Evolutionary conservation across 768 basidiomycete genomes (phyloP), one percentile per base, ranked within the genome.

Genomic region (Amylocystis lapponica): DNA sequence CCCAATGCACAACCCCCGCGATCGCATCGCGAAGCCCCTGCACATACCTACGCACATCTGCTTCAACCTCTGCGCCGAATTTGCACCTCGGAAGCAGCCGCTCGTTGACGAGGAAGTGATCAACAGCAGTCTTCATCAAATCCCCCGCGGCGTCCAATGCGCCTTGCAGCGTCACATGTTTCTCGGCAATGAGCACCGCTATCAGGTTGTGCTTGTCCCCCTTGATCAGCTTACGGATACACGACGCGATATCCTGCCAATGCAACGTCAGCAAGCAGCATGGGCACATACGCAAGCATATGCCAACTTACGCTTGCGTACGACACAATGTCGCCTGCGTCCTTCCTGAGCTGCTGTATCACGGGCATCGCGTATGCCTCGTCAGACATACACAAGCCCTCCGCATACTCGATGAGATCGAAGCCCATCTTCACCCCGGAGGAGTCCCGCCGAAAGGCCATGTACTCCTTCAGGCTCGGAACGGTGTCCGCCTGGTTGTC

Each of bases 1-100:
- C 46, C 81, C 81, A 83, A 50, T 82, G 73, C n/a, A 78, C 51
- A n/a, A 65, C 67, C 7, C 81, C 81, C 3, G 71, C 66, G 29
- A 83, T 67, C 48, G 70, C 76, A 46, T 81, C 75, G 27, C 72
- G 71, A 22, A 83, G 56, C 6, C 72, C 73, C n/a, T 62, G 70
- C 22, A 76, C 59, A 50, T 76, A 79, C 4, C 51, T 58, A 17
- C 51, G 53, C 21, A 60, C 56, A 39, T 68, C 64, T 36, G 34
- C 48, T 38, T 54, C 49, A 41, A 60, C 45, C 20, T 45, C 41
- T 19, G 30, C 46, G 13, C 41, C 46, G n/a, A n/a, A n/a, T n/a
- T n/a, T n/a, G n/a, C n/a, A n/a, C n/a, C n/a, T n/a, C 9, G 36
- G 19, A 3, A 45, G 45, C 27, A 46, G 27, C 17, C 13, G 39